Evolutionary conservation across 768 basidiomycete genomes (phyloP).

Genomic region (Lepiota venenata): DNA sequence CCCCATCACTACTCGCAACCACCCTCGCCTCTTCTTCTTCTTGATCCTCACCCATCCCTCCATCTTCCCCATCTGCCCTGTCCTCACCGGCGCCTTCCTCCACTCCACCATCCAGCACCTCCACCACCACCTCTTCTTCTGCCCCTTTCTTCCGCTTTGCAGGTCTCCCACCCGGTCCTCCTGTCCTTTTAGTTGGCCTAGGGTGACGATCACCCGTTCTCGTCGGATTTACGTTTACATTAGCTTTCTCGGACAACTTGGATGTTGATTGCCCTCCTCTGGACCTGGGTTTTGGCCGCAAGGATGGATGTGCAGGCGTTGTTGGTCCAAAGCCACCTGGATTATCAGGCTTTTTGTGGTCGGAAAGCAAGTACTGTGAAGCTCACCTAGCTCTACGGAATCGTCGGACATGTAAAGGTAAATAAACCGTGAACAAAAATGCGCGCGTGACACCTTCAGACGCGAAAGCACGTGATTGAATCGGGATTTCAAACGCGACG

Average conservation of each 20-base stretch:
- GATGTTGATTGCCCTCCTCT: not conserved
- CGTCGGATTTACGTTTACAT: not conserved
- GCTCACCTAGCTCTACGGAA: slow-evolving; percentile 9
- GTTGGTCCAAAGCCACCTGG: slow-evolving; percentile 21
- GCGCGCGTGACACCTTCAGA: not conserved
- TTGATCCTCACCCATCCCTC: slow-evolving; percentile 15
- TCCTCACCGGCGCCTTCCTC: slow-evolving; percentile 1
- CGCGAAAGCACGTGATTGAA: slow-evolving; percentile 5
- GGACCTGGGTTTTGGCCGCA: slow-evolving; percentile 6
- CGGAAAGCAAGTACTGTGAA: not conserved
- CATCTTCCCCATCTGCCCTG: slow-evolving; percentile 12
- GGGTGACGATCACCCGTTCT: not conserved
- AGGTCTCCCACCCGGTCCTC: slow-evolving; percentile 9
- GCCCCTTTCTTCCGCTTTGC: not conserved
- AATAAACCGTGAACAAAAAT: not conserved
- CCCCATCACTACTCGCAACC: slow-evolving; percentile 10
- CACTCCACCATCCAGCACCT: not conserved
- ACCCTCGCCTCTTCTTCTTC: slow-evolving; percentile 13
- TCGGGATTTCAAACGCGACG: not conserved
- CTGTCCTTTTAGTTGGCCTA: slow-evolving; percentile 7
- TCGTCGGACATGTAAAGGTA: slow-evolving; percentile 8
- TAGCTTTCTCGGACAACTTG: not conserved
- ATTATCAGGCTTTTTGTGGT: not conserved
- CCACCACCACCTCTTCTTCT: slow-evolving; percentile 7
- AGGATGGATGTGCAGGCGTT: slow-evolving; percentile 14